Base-by-base conservation (phyloP, 2,329 filamentous ascomycete species). In the Apiospora arundinis region DNA sequence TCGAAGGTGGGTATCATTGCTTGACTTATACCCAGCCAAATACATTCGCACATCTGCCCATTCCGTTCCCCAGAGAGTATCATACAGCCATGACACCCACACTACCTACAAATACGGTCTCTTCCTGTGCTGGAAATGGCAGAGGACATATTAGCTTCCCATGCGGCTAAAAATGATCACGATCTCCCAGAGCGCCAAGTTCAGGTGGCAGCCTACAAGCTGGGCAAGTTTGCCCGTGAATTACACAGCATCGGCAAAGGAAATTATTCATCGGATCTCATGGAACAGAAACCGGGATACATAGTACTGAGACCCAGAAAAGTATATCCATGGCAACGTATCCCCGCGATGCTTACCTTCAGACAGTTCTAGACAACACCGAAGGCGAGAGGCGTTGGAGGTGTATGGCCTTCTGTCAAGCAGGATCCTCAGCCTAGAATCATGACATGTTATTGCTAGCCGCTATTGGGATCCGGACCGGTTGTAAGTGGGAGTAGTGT, bases 381-480 rank as follows among this genome's bases (percentile, higher is more conserved):
- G 52, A 60, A 12, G 7, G 16, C 7, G 16, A 60, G 52, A 60
- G 14, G 52, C 52, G 52, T 60, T 60, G 52, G 25, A n/a, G 52
- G 12, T 60, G 52, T 32, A 60, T 21, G 11, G 52, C n/a, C 52
- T 37, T 37, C 18, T 37, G 52, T n/a, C n/a, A 28, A 63, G 32
- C n/a, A 11, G 32, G 56, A 32, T n/a, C 21, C 11, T 18, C 40
- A 3, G 56, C 56, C 56, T 40, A 63, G 32, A 63, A 40, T 63
- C 21, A 21, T 63, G 56, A 21, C 9, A 40, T 63, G 56, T 45
- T 45, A 18, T 45, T 18, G 8, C 56, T 32, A 63, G 28, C 56
- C 56, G 32, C 56, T 40, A 32, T n/a, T 63, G 56, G 56, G 18
- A 63, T 40, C 32, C 56, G 28, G 56, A 40, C 56, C 32, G 56